These are phyloP conservation scores for Penicillium sp. DNA, from an alignment of 2,329 filamentous ascomycete species.

Conservation along the genomic window DNA sequence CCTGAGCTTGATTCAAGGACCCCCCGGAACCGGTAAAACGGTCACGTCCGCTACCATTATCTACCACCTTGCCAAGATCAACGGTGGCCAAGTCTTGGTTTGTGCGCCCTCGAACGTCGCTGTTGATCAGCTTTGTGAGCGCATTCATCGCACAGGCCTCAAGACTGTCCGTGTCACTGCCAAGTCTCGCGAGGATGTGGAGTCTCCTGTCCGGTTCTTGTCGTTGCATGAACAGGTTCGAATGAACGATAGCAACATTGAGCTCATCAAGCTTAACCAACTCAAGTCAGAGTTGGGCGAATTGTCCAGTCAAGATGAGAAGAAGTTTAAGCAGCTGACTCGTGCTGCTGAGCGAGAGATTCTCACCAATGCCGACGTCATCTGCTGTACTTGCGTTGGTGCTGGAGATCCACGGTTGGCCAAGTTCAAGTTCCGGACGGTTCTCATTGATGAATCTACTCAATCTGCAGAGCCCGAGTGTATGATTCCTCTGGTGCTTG, in stretches of 20 bases:
- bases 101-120: constrained; percentile 98
- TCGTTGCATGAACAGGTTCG: constrained; percentile 95
- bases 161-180: constrained; percentile 98
- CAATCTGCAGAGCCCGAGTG: constrained; percentile 98
- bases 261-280: constrained; percentile 86
- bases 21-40: constrained; percentile 95
- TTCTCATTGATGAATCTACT: constrained; percentile 96
- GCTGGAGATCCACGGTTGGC: constrained; percentile 91
- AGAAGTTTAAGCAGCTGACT: constrained; percentile 95
- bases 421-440: constrained; percentile 98
- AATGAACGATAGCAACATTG: constrained; percentile 93
- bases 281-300: constrained; percentile 90
- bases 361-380: constrained; percentile 89
- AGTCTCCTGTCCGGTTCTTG: constrained; percentile 94
- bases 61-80: constrained; percentile 94
- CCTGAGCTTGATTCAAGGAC: constrained; percentile 91
- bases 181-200: constrained; percentile 96
- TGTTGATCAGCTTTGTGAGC: constrained; percentile 95
- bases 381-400: constrained; percentile 97
- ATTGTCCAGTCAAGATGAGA: constrained; percentile 91
- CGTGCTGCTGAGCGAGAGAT: constrained; percentile 94
- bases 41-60: constrained; percentile 98
- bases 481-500: constrained; percentile 95
- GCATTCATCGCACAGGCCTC: constrained; percentile 87
- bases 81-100: constrained; percentile 88